Evolutionary conservation across 306 rosid genomes (phyloP), one percentile per base, ranked within the genome.

Genomic region (Castanospermum australe): DNA sequence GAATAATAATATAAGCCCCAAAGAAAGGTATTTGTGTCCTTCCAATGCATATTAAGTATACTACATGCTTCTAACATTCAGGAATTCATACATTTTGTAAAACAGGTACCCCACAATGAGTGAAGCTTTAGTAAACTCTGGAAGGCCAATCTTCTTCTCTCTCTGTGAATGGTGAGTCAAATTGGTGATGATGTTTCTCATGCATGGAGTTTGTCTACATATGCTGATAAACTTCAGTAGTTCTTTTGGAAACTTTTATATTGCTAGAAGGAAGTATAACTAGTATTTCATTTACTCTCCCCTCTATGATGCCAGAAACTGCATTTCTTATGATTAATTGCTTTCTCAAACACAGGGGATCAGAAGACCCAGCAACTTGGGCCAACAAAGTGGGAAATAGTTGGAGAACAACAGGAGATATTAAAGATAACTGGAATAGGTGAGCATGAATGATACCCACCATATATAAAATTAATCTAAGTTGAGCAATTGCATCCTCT

Each of bases 91-190:
- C 60, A 57, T 66, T 59, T 35, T 54, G 18, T 20, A 2, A 41
- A 44, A 59, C 55, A 91, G 96, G 83, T 91, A 91, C 21, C 93
- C 93, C 1, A 80, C 62, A 67, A 91, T 91, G 96, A 82, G 83
- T 71, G 42, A 72, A 75, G 96, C 96, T 52, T 75, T 91, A 11
- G 36, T 77, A 42, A 87, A 74, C 1, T 38, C 89, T 47, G 85
- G 89, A 56, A 77, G 91, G 42, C 57, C 85, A 4, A 89, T 91
- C 69, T 82, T 88, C 76, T 87, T 77, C 64, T 91, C 96, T 13
- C 38, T 91, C 8, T 91, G 96, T 25, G 96, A 88, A 85, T 87
- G 96, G 96, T 91, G 24, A 91, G 90, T 69, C n/a, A 5, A 11
- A 42, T 20, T 36, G 1, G 22, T 18, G 14, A 45, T 22, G 25